Conservation (phyloP, 2,329 filamentous ascomycete species). For the Geosmithia morbida region DNA sequence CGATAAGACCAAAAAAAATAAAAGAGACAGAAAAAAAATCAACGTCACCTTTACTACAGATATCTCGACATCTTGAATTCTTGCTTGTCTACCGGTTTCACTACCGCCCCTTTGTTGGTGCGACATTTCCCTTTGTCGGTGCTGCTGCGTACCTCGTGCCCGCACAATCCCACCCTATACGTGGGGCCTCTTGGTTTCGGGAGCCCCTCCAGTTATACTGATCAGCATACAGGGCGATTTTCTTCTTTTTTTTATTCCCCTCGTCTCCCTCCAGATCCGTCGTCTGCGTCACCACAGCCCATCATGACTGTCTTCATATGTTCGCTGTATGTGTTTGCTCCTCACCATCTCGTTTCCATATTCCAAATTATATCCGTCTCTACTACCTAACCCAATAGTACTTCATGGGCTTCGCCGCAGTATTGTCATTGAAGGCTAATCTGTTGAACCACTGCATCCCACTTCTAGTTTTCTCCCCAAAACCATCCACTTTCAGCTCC, state of each 20-base stretch:
- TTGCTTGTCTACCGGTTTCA: no score
- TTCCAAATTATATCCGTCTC: conserved; percentile 1
- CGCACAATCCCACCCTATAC: background rate
- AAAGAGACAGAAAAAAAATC: background rate
- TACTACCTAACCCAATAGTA: background rate
- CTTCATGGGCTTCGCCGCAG: no score
- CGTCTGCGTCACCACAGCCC: conserved; percentile 3
- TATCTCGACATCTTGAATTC: background rate
- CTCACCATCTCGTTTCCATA: background rate
- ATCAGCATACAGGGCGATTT: background rate
- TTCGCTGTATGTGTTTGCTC: conserved; percentile 21
- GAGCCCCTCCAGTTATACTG: background rate
- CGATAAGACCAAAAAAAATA: background rate
- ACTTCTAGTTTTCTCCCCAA: conserved; percentile 68
- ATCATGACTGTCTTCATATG: conserved; percentile 26
- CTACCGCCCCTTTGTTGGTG: background rate
- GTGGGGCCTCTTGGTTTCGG: background rate
- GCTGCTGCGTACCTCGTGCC: background rate
- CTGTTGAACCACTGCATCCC: conserved; percentile 1
- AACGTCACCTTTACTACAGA: background rate
- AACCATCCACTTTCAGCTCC: conserved; percentile 74
- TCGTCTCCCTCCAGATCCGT: background rate
- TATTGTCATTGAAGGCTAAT: background rate
- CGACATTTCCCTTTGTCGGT: background rate
- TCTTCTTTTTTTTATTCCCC: background rate